These are phyloP conservation scores for Tricholoma furcatifolium DNA, from an alignment of 768 basidiomycete genomes.

Conservation along the genomic window DNA sequence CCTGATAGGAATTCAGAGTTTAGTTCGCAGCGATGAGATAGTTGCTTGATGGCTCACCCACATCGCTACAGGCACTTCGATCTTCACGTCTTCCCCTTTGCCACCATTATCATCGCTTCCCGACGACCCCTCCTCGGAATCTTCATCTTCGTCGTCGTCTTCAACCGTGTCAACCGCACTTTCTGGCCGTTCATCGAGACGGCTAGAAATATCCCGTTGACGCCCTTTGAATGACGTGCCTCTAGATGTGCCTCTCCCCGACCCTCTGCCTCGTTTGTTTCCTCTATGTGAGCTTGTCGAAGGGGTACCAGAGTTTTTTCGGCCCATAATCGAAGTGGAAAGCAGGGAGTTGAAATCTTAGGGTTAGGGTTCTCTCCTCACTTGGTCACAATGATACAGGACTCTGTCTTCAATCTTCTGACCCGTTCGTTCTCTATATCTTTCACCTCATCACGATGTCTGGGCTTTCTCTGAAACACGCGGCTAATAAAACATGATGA, in stretches of 20 bases:
- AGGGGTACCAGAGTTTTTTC: conserved; percentile 34
- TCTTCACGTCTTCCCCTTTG: conserved; percentile 30
- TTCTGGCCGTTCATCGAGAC: conserved; percentile 47
- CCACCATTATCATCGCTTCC: conserved; percentile 26
- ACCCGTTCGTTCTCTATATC: no score
- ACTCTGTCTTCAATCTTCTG: no score
- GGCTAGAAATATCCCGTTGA: conserved; percentile 11
- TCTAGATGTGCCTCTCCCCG: conserved; percentile 24
- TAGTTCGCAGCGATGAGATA: background rate
- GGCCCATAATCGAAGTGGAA: conserved; percentile 30
- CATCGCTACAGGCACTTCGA: conserved; percentile 87
- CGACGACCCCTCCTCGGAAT: conserved; percentile 12
- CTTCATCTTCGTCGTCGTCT: conserved; percentile 34
- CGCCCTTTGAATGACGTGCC: conserved; percentile 13
- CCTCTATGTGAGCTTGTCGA: conserved; percentile 32
- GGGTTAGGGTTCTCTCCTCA: no score
- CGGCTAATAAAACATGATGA: no score
- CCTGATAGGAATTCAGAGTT: conserved; percentile 42
- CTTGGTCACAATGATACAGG: no score
- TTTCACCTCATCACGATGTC: no score
- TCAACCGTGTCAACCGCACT: conserved; percentile 53
- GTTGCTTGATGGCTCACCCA: conserved; percentile 65
- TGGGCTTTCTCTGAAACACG: no score
- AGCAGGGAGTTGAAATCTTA: no score
- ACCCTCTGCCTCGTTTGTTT: conserved; percentile 31